These are phyloP conservation scores for Colletotrichum sp. DNA, from an alignment of 2,329 filamentous ascomycete species.

Conservation along the genomic window DNA sequence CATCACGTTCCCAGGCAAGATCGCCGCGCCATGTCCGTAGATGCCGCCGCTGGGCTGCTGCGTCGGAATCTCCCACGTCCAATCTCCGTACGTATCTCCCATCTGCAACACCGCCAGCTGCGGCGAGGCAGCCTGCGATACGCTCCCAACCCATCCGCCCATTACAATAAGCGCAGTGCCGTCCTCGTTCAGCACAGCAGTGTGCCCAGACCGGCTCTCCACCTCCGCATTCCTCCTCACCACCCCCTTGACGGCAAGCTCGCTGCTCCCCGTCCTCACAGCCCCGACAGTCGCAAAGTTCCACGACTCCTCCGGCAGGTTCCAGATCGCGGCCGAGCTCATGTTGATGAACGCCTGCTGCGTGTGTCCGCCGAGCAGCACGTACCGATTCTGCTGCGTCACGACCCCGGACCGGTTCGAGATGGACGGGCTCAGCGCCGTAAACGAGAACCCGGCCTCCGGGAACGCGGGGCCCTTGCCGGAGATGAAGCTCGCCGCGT, in stretches of 20 bases:
- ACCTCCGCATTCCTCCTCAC: slow-evolving; percentile 41
- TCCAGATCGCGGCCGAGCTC: slow-evolving; percentile 88
- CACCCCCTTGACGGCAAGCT: slow-evolving; percentile 57
- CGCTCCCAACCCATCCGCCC: slow-evolving; percentile 92
- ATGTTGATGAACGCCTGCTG: slow-evolving; percentile 88
- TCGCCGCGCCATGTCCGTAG: slow-evolving; percentile 67
- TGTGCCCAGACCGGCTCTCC: slow-evolving; percentile 88
- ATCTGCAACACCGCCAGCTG: slow-evolving; percentile 81
- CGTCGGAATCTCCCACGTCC: slow-evolving; percentile 72
- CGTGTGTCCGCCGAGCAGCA: slow-evolving; percentile 87
- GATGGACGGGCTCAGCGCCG: slow-evolving; percentile 72
- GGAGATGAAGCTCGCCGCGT: slow-evolving; percentile 39
- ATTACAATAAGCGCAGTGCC: slow-evolving; percentile 78
- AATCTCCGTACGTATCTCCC: slow-evolving; percentile 75
- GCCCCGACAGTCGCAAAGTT: slow-evolving; percentile 72
- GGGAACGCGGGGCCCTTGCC: slow-evolving; percentile 54
- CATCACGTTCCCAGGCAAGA: slow-evolving; percentile 72
- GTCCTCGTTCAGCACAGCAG: slow-evolving; percentile 79
- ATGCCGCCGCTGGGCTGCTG: slow-evolving; percentile 54
- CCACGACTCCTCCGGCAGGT: slow-evolving; percentile 86
- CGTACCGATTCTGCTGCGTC: slow-evolving; percentile 77
- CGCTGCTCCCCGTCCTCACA: slow-evolving; percentile 45
- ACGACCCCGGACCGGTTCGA: slow-evolving; percentile 69
- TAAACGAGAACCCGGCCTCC: slow-evolving; percentile 88
- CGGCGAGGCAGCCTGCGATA: slow-evolving; percentile 76